These are phyloP conservation scores for Globomyces sp. DNA, from an alignment of 371 early-diverging fungal species.

Conservation along the genomic window DNA sequence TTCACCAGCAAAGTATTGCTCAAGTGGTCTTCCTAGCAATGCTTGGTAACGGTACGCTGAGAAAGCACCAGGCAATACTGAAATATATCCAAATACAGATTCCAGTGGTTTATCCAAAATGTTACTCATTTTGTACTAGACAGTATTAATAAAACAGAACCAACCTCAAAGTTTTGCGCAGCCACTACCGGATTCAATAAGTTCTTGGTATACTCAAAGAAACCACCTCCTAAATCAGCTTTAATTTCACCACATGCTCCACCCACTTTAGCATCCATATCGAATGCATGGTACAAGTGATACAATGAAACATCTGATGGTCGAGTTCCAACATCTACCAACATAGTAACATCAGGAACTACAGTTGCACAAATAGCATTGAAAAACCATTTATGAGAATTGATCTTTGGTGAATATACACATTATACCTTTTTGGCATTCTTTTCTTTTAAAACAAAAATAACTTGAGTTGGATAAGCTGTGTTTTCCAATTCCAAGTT, in stretches of 20 bases:
- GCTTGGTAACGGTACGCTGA: slow-evolving; percentile 92
- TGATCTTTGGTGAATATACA: slow-evolving; percentile 39
- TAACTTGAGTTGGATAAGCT: slow-evolving; percentile 74
- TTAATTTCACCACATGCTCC: slow-evolving; percentile 91
- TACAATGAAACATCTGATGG: slow-evolving; percentile 79
- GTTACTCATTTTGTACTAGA: slow-evolving; percentile 32
- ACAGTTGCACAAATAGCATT: slow-evolving; percentile 37
- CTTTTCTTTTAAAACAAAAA: slow-evolving; percentile 79
- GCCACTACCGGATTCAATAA: slow-evolving; percentile 52
- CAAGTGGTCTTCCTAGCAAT: slow-evolving; percentile 82
- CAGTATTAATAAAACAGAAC: too few relatives aligned
- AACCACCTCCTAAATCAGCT: slow-evolving; percentile 60
- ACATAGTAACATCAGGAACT: slow-evolving; percentile 46
- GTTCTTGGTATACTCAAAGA: slow-evolving; percentile 18
- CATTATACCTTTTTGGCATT: slow-evolving; percentile 36
- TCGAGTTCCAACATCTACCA: slow-evolving; percentile 90
- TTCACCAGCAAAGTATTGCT: slow-evolving; percentile 91
- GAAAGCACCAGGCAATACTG: slow-evolving; percentile 95
- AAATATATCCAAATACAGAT: slow-evolving; percentile 94
- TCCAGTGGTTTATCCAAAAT: slow-evolving; percentile 77
- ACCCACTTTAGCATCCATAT: slow-evolving; percentile 70
- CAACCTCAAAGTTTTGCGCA: slow-evolving; percentile 81
- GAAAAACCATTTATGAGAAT: slow-evolving; percentile 46
- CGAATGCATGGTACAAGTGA: slow-evolving; percentile 87
- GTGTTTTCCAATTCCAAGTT: slow-evolving; percentile 23